Conservation (phyloP, 2,329 filamentous ascomycete genomes). For the Sporothrix curviconia region DNA sequence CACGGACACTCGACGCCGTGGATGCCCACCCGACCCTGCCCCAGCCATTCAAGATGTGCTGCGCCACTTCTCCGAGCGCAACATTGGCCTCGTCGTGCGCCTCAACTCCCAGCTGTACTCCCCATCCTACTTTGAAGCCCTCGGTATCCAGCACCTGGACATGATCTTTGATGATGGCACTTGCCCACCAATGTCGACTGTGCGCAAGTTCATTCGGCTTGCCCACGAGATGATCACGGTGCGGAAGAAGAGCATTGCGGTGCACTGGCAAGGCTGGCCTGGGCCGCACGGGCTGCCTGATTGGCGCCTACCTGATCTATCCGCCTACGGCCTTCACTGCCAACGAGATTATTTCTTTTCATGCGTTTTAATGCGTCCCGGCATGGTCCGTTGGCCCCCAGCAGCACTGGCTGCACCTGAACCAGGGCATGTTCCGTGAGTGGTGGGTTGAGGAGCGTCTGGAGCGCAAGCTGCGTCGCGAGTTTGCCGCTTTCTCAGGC, state of each 20-base stretch:
- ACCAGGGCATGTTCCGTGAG: constrained; percentile 94
- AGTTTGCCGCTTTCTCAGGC: constrained; percentile 41
- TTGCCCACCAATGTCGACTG: constrained; percentile 80
- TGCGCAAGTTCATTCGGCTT: constrained; percentile 88
- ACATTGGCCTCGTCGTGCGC: constrained; percentile 88
- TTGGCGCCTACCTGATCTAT: constrained; percentile 96
- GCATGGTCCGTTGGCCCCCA: constrained; percentile 98
- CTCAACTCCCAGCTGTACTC: constrained; percentile 95
- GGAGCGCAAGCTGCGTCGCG: constrained; percentile 58
- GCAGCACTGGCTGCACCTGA: constrained; percentile 97
- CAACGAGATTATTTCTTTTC: constrained; percentile 92
- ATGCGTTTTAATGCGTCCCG: constrained; percentile 99
- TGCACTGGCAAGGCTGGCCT: constrained; percentile 98
- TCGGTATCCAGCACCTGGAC: constrained; percentile 92
- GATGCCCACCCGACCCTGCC: constrained; percentile 65
- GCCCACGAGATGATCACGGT: constrained; percentile 91
- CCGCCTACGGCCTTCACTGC: constrained; percentile 94
- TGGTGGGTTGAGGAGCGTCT: constrained; percentile 94
- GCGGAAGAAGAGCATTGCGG: constrained; percentile 86
- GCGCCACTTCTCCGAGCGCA: constrained; percentile 76
- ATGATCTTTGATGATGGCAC: constrained; percentile 99
- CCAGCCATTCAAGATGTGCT: constrained; percentile 89
- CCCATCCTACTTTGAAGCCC: constrained; percentile 90
- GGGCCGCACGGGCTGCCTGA: constrained; percentile 89
- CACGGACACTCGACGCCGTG: constrained; percentile 68